Evolutionary conservation across 352 stramenopile species (phyloP).

Genomic region (Stramenopiles sp.): DNA sequence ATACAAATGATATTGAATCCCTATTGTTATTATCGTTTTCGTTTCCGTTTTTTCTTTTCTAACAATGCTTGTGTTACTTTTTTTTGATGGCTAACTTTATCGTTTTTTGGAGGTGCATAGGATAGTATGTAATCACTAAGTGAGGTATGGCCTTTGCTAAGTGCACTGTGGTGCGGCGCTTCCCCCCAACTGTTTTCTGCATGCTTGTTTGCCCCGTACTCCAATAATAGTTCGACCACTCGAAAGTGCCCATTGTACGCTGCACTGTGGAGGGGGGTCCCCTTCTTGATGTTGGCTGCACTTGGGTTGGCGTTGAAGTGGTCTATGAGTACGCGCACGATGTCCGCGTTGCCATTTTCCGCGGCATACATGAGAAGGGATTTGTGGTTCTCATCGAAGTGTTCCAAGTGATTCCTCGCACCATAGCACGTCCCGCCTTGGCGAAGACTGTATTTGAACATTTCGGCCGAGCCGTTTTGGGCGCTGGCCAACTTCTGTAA

Average conservation of each 20-base stretch:
- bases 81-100: too few species aligned
- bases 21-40: too few species aligned
- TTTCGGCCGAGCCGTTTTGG: neutral
- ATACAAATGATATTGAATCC: too few species aligned
- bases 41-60: too few species aligned
- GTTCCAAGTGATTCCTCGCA: neutral
- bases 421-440: neutral
- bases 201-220: neutral
- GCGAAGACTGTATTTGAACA: neutral
- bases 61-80: too few species aligned
- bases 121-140: too few species aligned
- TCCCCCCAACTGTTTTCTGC: neutral
- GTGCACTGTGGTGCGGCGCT: neutral
- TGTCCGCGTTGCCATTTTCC: constrained; percentile 4
- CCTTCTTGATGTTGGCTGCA: neutral
- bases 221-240: neutral
- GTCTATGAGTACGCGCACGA: neutral
- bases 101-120: too few species aligned
- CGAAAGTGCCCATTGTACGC: neutral
- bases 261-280: neutral
- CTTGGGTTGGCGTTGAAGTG: neutral
- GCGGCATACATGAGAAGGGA: neutral
- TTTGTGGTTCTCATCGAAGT: neutral
- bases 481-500: neutral
- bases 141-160: neutral